Percentiles rank a stretch among this genome's conserved stretches.
These are phyloP conservation scores for Dysphania ambrosioides DNA, from an alignment of 148 eudicot species.

Conservation along the genomic window DNA sequence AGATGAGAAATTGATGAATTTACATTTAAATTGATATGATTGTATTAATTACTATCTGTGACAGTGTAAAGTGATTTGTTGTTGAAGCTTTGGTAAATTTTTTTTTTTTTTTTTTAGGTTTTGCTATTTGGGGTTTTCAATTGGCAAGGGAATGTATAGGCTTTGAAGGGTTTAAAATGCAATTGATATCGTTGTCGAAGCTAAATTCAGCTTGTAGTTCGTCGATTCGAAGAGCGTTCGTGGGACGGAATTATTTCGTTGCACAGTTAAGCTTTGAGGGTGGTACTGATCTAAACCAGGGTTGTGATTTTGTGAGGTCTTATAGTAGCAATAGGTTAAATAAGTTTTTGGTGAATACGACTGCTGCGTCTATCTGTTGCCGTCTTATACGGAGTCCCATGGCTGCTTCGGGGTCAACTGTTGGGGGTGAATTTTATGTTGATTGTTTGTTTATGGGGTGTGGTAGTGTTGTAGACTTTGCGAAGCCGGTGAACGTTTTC, in stretches of 20 bases:
- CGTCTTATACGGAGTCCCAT: conserved; percentile 25
- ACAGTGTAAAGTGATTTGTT: conserved; percentile 1
- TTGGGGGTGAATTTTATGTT: conserved; percentile 55
- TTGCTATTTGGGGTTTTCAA: conserved; percentile 10
- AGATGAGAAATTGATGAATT: not conserved
- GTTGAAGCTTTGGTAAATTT: conserved; percentile 5
- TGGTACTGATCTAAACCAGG: conserved; percentile 2
- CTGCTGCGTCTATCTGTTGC: not conserved
- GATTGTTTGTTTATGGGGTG: conserved; percentile 40
- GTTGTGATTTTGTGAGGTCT: conserved; percentile 16
- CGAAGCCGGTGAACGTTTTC: conserved; percentile 46
- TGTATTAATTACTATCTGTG: not conserved
- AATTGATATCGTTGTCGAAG: conserved; percentile 38
- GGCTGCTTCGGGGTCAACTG: conserved; percentile 64
- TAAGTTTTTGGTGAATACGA: conserved; percentile 15
- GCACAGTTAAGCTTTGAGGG: conserved; percentile 8
- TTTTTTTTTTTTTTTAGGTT: no score
- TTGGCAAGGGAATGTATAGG: conserved; percentile 15
- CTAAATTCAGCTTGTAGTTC: conserved; percentile 37
- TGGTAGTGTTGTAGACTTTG: conserved; percentile 39
- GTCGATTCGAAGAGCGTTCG: conserved; percentile 32
- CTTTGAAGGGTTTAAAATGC: conserved; percentile 40
- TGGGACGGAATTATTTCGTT: conserved; percentile 20
- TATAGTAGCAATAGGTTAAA: conserved; percentile 16
- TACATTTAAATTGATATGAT: not conserved